Evolutionary conservation across 163 green algal species (phyloP).

Genomic region (Coccomyxa subellipsoidea): DNA sequence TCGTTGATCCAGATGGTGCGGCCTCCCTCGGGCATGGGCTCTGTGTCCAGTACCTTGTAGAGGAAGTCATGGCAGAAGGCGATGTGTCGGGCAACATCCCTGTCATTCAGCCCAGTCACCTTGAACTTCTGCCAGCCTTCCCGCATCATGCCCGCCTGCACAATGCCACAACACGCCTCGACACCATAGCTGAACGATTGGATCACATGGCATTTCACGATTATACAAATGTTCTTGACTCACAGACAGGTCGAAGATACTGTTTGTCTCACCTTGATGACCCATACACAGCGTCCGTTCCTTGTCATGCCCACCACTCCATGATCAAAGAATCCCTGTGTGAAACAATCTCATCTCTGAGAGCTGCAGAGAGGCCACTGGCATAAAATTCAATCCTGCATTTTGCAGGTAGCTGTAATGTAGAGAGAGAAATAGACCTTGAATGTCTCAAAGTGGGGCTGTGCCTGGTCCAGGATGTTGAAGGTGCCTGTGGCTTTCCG

Average conservation of each 20-base stretch:
- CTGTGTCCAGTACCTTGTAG: neutral
- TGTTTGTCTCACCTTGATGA: neutral
- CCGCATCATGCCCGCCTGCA: constrained; percentile 7
- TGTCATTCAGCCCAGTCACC: neutral
- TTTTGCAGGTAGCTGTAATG: no score
- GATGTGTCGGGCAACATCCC: neutral
- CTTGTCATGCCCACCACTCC: neutral
- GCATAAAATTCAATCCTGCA: no score
- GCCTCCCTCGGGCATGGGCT: neutral
- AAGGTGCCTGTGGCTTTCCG: neutral
- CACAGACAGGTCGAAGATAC: no score
- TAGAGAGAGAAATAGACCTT: no score
- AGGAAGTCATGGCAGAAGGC: neutral
- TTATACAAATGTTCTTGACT: no score
- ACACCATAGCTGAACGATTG: no score
- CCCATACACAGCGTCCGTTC: neutral
- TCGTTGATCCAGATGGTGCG: constrained; percentile 6
- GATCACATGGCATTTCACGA: no score
- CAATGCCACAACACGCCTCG: neutral
- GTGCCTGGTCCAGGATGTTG: neutral
- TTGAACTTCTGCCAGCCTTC: constrained; percentile 6
- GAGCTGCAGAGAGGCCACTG: no score
- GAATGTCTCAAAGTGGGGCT: neutral
- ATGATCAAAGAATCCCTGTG: neutral
- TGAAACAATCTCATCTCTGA: no score